phyloP scores from a whole-genome alignment of 2,329 filamentous ascomycete species.

The Neocatenulostroma microsporum region DNA sequence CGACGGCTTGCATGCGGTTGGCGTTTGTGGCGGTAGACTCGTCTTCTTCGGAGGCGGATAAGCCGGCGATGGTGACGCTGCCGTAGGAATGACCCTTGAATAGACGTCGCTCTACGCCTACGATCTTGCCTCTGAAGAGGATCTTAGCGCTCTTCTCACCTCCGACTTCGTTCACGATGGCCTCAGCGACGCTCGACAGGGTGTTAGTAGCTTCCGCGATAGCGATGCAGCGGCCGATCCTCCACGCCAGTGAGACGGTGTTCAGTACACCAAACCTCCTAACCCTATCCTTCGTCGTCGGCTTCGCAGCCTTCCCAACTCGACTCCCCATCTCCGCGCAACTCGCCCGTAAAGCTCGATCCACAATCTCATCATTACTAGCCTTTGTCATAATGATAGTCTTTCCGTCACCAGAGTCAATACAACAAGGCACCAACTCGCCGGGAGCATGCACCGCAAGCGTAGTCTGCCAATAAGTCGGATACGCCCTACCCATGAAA shows the following conservation, averaged over 20 bases:
- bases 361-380: conserved; percentile 36
- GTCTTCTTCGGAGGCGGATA: conserved; percentile 19
- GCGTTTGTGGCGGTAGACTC: conserved; percentile 26
- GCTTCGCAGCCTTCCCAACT: conserved; percentile 36
- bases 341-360: conserved; percentile 33
- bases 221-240: conserved; percentile 54
- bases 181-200: conserved; percentile 49
- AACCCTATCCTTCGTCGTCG: conserved; percentile 33
- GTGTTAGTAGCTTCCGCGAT: conserved; percentile 43
- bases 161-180: conserved; percentile 52
- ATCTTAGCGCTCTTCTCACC: conserved; percentile 47
- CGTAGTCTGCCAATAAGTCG: conserved; percentile 41
- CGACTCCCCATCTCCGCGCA: conserved; percentile 36
- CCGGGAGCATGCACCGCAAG: conserved; percentile 36
- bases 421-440: conserved; percentile 38
- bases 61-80: conserved; percentile 44
- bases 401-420: conserved; percentile 41
- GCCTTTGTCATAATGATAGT: conserved; percentile 38
- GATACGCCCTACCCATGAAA: conserved; percentile 42
- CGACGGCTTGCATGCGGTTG: conserved; percentile 27
- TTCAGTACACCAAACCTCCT: conserved; percentile 33
- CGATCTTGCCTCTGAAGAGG: conserved; percentile 58
- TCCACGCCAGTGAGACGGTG: conserved; percentile 39
- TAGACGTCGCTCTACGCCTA: conserved; percentile 50
- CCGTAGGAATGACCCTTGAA: conserved; percentile 54